A percentile compares a stretch with the other conserved stretches of the same genome.
These are phyloP conservation scores for Diaporthe capsici DNA, from an alignment of 2,329 filamentous ascomycete genomes.

Conservation along the genomic window DNA sequence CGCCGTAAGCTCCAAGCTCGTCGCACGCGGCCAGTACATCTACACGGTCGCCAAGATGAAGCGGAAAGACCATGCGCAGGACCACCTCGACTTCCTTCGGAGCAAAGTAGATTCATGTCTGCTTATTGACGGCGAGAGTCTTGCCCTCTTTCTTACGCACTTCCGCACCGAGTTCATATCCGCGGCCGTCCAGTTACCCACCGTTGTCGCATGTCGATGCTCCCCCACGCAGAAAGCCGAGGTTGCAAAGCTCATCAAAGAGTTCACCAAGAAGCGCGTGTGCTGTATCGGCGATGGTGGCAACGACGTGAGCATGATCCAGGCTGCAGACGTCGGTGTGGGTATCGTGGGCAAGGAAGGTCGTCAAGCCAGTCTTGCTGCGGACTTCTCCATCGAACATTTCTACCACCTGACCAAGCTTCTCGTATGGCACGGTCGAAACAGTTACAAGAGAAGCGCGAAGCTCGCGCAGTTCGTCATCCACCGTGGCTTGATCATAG, in stretches of 20 bases:
- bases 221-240: slow-evolving; percentile 98
- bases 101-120: slow-evolving; percentile 90
- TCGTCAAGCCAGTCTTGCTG: slow-evolving; percentile 91
- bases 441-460: slow-evolving; percentile 95
- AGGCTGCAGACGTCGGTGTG: slow-evolving; percentile 96
- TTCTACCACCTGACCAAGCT: slow-evolving; percentile 96
- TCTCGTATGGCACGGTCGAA: slow-evolving; percentile 98
- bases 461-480: slow-evolving; percentile 99
- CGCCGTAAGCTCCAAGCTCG: slow-evolving; percentile 93
- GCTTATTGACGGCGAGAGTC: slow-evolving; percentile 93
- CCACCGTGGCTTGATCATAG: slow-evolving; percentile 94
- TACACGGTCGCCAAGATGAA: slow-evolving; percentile 91
- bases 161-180: slow-evolving; percentile 90
- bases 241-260: slow-evolving; percentile 89
- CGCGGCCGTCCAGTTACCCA: slow-evolving; percentile 87
- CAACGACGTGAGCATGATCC: slow-evolving; percentile 99
- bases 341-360: slow-evolving; percentile 99
- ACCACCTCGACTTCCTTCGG: slow-evolving; percentile 89
- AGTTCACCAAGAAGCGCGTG: slow-evolving; percentile 92
- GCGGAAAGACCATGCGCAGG: slow-evolving; percentile 86
- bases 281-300: slow-evolving; percentile 98
- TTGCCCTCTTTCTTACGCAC: slow-evolving; percentile 85
- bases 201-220: slow-evolving; percentile 96
- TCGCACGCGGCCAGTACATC: slow-evolving; percentile 94
- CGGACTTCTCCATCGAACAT: slow-evolving; percentile 96